phyloP scores from a whole-genome alignment of 2,329 filamentous ascomycete genomes.

The Exophiala bonariae region DNA sequence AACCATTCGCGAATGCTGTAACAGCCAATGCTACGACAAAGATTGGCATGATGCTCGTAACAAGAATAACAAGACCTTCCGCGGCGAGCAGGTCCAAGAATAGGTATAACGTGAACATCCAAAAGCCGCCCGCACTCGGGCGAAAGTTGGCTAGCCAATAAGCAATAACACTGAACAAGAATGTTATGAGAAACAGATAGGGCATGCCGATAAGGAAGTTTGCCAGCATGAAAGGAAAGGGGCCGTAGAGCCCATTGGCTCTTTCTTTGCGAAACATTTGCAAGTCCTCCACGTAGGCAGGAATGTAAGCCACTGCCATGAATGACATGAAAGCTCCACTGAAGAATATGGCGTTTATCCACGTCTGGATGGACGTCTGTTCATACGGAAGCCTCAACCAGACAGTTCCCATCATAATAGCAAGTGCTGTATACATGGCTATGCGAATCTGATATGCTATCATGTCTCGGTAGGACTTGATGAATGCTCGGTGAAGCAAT shows the following conservation, averaged over 20 bases:
- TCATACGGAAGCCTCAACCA: constrained; percentile 70
- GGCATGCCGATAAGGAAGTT: constrained; percentile 83
- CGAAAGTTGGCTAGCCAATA: constrained; percentile 82
- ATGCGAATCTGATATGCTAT: constrained; percentile 81
- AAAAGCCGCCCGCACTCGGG: constrained; percentile 65
- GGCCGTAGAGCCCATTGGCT: constrained; percentile 77
- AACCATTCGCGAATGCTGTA: constrained; percentile 80
- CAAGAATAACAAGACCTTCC: constrained; percentile 77
- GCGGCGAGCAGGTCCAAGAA: constrained; percentile 82
- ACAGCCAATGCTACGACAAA: constrained; percentile 79
- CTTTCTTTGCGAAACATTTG: constrained; percentile 73
- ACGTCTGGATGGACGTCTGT: constrained; percentile 75
- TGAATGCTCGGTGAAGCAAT: constrained; percentile 73
- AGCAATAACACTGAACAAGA: constrained; percentile 72
- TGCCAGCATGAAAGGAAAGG: constrained; percentile 69
- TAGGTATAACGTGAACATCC: constrained; percentile 78
- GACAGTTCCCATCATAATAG: constrained; percentile 60
- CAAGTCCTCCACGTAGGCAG: constrained; percentile 77
- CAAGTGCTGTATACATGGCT: constrained; percentile 71
- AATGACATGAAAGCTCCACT: constrained; percentile 75
- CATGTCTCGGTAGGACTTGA: constrained; percentile 82
- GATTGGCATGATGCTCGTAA: constrained; percentile 70
- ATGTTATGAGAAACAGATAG: constrained; percentile 74
- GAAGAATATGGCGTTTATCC: constrained; percentile 80
- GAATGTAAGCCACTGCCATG: constrained; percentile 83